Percentiles rank a stretch among this genome's conserved stretches.
Conservation (phyloP, 306 rosid genomes). For the Cercis canadensis region DNA sequence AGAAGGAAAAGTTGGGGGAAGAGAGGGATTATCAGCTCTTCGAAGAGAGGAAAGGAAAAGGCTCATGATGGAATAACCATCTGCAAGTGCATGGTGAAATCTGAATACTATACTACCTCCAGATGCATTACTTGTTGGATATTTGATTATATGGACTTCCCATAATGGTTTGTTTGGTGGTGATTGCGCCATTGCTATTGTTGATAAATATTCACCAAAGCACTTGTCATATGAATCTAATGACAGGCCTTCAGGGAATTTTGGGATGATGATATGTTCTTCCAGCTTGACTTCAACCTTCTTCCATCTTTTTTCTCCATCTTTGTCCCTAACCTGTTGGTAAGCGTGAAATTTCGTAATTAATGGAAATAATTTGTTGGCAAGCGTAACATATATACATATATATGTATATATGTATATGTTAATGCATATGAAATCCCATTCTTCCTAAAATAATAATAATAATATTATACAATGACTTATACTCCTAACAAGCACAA, state of each 20-base stretch:
- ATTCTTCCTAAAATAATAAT: no score
- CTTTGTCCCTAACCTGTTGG: no score
- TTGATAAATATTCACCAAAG: slow-evolving; percentile 30
- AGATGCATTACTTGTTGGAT: slow-evolving; percentile 38
- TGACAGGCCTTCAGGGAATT: slow-evolving; percentile 6
- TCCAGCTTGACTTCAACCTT: no score
- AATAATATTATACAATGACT: no score
- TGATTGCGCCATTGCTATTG: background rate
- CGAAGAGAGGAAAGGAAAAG: slow-evolving; percentile 37
- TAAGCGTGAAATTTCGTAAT: no score
- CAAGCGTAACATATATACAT: no score
- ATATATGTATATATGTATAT: no score
- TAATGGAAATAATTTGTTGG: no score
- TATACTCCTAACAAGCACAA: no score
- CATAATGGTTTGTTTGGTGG: slow-evolving; percentile 33
- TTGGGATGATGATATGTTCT: slow-evolving; percentile 25
- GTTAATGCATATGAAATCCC: no score
- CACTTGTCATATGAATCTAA: slow-evolving; percentile 11
- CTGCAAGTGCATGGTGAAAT: slow-evolving; percentile 44
- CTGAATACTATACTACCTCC: slow-evolving; percentile 25
- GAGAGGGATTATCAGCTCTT: slow-evolving; percentile 36
- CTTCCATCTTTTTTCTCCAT: no score
- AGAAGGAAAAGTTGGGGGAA: slow-evolving; percentile 43
- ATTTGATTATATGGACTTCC: slow-evolving; percentile 37
- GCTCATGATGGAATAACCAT: slow-evolving; percentile 44